phyloP scores from a whole-genome alignment of 139 green algal species.

The Raphidocelis subcapitata region DNA sequence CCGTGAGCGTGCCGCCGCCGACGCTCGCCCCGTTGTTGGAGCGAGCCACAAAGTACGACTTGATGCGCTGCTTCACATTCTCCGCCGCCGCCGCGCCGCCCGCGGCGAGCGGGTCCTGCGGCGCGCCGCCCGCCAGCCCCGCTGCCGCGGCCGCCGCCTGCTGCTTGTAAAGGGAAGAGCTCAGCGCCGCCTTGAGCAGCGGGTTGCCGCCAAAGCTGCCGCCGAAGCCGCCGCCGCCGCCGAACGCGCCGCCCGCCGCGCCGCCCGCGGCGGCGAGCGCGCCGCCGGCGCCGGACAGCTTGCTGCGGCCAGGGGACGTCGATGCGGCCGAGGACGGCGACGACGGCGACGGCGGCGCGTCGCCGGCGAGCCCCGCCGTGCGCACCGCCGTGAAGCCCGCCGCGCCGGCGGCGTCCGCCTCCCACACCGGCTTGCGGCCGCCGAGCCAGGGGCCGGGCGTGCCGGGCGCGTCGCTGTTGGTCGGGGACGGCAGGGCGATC shows the following conservation, averaged over 20 bases:
- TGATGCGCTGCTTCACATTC: constrained; percentile 29
- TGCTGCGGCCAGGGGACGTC: neutral
- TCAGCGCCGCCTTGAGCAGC: constrained; percentile 26
- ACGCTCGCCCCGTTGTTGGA: too few relatives aligned
- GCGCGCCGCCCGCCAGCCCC: neutral
- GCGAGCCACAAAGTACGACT: constrained; percentile 28
- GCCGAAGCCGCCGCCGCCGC: too few relatives aligned
- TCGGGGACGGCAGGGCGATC: neutral
- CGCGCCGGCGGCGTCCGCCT: neutral
- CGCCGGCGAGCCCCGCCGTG: constrained; percentile 12
- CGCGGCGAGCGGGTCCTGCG: neutral
- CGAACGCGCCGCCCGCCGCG: too few relatives aligned
- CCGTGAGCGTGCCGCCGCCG: too few relatives aligned
- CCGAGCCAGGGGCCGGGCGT: constrained; percentile 27
- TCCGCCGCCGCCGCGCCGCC: neutral
- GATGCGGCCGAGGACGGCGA: constrained; percentile 2
- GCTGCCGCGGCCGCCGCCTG: neutral
- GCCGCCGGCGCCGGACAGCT: too few relatives aligned
- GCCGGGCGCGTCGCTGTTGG: neutral
- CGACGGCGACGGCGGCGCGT: constrained; percentile 8
- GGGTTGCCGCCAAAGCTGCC: neutral
- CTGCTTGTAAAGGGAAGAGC: constrained; percentile 10
- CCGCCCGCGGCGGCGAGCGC: too few relatives aligned
- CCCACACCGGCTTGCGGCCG: constrained; percentile 30
- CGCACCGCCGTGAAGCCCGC: constrained; percentile 13